Evolutionary conservation across 345 rosid species (phyloP), one percentile per base, ranked within the genome.

Genomic region (Trapa incisa): DNA sequence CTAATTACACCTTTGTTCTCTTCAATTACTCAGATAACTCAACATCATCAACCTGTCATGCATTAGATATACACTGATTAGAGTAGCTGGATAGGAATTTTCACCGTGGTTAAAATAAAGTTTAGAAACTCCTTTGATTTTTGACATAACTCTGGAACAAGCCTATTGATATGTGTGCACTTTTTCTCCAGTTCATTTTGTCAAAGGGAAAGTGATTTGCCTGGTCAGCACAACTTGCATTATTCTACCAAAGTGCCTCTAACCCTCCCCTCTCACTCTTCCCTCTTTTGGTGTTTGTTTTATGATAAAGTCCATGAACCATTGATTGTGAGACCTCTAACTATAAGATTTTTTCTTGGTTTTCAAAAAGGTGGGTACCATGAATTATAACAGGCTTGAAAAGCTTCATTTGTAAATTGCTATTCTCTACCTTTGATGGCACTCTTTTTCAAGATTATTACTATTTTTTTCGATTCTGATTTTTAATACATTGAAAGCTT

Each of bases 131-230:
- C 22, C 60, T 54, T 54, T 22, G 11, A 54, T 22, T 11, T 54
- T 12, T 54, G 29, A 50, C 54, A 7, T n/a, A 54, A n/a, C 33
- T 54, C n/a, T 0, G 60, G 60, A 9, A 54, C 60, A 54, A 54
- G 33, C 8, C 11, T 22, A 22, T 32, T 58, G 10, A 32, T 58
- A 11, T 58, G 9, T 58, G 37, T 5, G 4, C 14, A 37, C 32
- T 58, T 58, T 58, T 38, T 5, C 35, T 14, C 29, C 63, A 58
- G 35, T 58, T 1, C 12, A 35, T 58, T 58, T 58, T 58, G 63
- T 29, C 14, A 58, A n/a, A 68, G 68, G 62, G 68, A 76, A 82
- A 82, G 86, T 84, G 91, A 75, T 77, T 78, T 82, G 79, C 74
- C 79, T 78, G 80, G 77, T 82, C 88, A 82, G 82, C 91, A 70